These are phyloP conservation scores for Takakia lepidozioides DNA, from an alignment of 225 moss, liverwort and hornwort species.

Conservation along the genomic window DNA sequence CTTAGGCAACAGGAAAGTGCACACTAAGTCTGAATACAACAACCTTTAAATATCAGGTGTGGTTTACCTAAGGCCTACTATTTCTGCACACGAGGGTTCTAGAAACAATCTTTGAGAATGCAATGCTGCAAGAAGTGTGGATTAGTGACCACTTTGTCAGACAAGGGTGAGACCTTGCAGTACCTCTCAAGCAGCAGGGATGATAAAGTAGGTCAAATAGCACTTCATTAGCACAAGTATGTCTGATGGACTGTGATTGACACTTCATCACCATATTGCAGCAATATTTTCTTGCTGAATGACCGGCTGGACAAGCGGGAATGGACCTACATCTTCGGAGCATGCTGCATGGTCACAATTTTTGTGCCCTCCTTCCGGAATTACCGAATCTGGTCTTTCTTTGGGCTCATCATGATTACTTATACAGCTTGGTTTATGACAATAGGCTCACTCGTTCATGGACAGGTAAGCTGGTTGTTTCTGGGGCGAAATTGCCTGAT, in stretches of 20 bases:
- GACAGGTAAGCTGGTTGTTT: constrained; percentile 44
- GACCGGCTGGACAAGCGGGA: constrained; percentile 46
- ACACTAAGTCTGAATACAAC: no score
- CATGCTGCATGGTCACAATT: constrained; percentile 28
- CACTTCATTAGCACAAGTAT: background rate
- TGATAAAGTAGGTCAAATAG: no score
- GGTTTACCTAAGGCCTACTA: no score
- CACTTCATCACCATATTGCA: constrained; percentile 11
- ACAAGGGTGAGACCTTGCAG: no score
- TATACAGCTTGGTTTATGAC: constrained; percentile 63
- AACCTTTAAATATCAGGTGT: no score
- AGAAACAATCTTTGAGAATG: no score
- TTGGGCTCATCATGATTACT: constrained; percentile 42
- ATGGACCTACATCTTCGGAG: constrained; percentile 57
- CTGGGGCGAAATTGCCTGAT: no score
- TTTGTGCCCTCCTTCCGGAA: constrained; percentile 45
- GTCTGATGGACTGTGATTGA: background rate
- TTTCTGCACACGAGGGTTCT: no score
- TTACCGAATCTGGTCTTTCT: constrained; percentile 46
- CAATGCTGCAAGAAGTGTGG: no score
- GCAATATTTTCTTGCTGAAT: constrained; percentile 47
- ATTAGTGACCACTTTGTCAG: no score
- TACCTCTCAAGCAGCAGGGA: no score
- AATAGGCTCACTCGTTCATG: constrained; percentile 32
- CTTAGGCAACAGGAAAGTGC: no score